Evolutionary conservation across 129 eudicot species (phyloP), one percentile per base, ranked within the genome.

Genomic region (Centaurea solstitialis): DNA sequence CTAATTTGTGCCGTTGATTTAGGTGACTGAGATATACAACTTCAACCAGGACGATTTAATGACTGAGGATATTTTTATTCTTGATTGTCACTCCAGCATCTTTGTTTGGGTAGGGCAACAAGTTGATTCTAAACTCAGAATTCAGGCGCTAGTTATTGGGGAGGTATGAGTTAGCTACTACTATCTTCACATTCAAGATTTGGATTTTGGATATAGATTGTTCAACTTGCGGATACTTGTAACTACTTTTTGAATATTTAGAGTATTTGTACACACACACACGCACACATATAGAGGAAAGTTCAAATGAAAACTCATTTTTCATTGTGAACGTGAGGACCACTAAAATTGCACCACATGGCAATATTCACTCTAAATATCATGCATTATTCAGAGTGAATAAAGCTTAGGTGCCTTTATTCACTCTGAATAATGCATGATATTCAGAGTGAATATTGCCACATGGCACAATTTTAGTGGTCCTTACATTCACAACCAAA

Each of bases 91-190:
- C 79, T 88, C 93, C 8, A 95, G 91, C 85, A 88, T 96, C 72
- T 96, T 75, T 85, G 93, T 96, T 59, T 96, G 99, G 99, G 87
- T 96, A 43, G 99, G 99, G 59, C 88, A 88, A 71, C 85, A 90
- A 72, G 99, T 90, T 45, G 96, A 89, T 17, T 77, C 91, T 61
- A 89, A 90, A 87, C 75, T 87, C 66, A 94, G 86, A 86, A 71
- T 65, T 70, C 80, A 89, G 50, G 99, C 97, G 45, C 86, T 92
- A 76, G 80, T 77, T 66, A 80, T 94, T 35, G 99, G 93, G 70
- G 92, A 92, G 97, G 99, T 94, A 90, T 67, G 77, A n/a, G 74
- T 81, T 78, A 33, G 21, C 43, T n/a, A 23, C 43, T n/a, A 23
- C 8, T 23, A 15, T 22, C 73, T 30, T 66, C 3, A 66, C 21